Base-by-base conservation (phyloP, 2,329 filamentous ascomycete species). In the Metarhizium humberi region DNA sequence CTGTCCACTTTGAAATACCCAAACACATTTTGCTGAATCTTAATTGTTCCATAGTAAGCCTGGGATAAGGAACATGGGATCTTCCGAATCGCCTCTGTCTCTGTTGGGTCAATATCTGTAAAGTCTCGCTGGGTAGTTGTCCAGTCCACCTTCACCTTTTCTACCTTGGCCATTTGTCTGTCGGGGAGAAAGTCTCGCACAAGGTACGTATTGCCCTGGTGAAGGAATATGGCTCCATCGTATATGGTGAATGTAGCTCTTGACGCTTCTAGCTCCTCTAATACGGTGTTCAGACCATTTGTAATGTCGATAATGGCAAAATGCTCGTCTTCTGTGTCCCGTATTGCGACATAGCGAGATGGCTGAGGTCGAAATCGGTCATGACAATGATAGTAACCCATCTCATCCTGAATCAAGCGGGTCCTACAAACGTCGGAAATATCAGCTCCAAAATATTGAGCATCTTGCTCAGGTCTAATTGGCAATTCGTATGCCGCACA, bases 1-100 rank as follows among this genome's bases (percentile, higher is more conserved):
- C 86, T 87, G 70, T 97, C 92, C n/a, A 96, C 76, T 68, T 97
- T 97, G 79, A 96, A 97, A 75, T 94, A 99, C 2, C 94, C 94
- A 68, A 95, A 97, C 2, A 99, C 91, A 34, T 89, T 86, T 61
- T 92, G 87, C 60, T 87, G 83, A 64, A 97, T 92, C 63, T 87
- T 86, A 67, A 99, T 92, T 0, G 82, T 76, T 40, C 94, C 94
- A 66, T 90, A 92, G 71, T 90, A 97, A 1, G 92, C 92, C 58
- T 84, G 80, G 0, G 80, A 87, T 3, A 76, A 71, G 0, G 84
- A 86, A 1, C 73, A 75, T 0, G 71, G 61, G 42, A 96, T 88
- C 18, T 78, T 80, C 7, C 90, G 85, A 59, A 95, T 91, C 2
- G 87, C 86, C 72, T 97, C 90, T 0, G 90, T 96, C 70, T 96